Percentiles rank a stretch among this genome's conserved stretches.
Evolutionary conservation across 805 yeast genomes (phyloP).

Genomic region (Nakazawaea sp.): DNA sequence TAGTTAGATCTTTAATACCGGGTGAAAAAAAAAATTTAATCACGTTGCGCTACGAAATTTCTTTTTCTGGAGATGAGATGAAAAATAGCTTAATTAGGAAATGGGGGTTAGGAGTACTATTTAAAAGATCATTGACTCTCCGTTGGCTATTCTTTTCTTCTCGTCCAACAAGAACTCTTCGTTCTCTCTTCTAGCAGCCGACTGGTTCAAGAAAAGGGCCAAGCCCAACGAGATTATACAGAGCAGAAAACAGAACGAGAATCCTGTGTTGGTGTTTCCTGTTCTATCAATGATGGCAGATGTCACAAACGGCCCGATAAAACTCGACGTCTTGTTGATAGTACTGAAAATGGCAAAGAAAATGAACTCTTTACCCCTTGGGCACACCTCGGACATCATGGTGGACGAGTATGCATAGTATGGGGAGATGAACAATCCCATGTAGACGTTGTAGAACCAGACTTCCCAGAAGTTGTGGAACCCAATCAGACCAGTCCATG

Average conservation of each 20-base stretch:
- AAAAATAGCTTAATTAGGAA: not conserved
- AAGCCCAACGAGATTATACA: not conserved
- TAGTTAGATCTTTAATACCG: not conserved
- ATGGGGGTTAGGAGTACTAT: too few species aligned
- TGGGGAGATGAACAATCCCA: constrained; percentile 6
- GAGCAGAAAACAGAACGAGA: not conserved
- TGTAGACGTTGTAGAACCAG: constrained; percentile 2
- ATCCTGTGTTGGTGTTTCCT: constrained; percentile 5
- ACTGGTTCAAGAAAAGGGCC: not conserved
- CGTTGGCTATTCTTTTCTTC: not conserved
- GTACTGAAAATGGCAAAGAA: constrained; percentile 10
- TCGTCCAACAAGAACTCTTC: not conserved
- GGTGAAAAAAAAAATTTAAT: not conserved
- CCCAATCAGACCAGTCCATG: not conserved
- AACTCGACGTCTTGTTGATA: constrained; percentile 8
- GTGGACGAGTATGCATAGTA: constrained; percentile 6
- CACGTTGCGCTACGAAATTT: not conserved
- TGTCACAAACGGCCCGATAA: constrained; percentile 8
- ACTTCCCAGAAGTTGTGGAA: not conserved
- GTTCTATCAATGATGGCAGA: constrained; percentile 6
- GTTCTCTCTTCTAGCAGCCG: not conserved
- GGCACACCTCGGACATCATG: constrained; percentile 6
- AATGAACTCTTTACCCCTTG: constrained; percentile 8
- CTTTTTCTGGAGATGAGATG: not conserved
- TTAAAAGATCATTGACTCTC: not conserved